Evolutionary conservation across 441 rosid genomes (phyloP).

Genomic region (Aleurites moluccanus): DNA sequence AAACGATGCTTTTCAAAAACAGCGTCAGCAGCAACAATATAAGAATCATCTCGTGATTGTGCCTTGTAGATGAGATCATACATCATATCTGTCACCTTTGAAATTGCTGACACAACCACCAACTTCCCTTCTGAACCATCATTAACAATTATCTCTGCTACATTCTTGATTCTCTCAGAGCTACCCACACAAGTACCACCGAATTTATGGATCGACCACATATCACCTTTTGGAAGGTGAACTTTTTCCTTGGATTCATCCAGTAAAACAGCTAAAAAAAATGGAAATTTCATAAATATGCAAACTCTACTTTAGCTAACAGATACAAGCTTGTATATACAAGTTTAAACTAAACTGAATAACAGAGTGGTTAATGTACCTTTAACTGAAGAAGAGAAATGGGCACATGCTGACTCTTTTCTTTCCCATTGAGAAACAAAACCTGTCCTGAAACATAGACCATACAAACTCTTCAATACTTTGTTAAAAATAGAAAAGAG

Average conservation of each 20-base stretch:
- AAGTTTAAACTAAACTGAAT: background rate
- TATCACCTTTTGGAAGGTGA: conserved; percentile 59
- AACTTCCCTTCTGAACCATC: conserved; percentile 77
- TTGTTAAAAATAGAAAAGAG: background rate
- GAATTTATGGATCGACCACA: conserved; percentile 95
- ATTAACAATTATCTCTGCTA: conserved; percentile 61
- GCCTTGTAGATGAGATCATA: conserved; percentile 81
- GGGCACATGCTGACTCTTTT: conserved; percentile 27
- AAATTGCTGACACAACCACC: conserved; percentile 95
- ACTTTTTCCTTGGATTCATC: conserved; percentile 53
- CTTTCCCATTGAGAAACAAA: conserved; percentile 24
- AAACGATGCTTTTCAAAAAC: conserved; percentile 77
- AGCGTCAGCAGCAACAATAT: conserved; percentile 63
- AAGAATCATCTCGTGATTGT: conserved; percentile 79
- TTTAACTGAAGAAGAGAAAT: conserved; percentile 42
- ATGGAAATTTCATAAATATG: background rate
- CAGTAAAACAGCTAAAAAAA: conserved; percentile 46
- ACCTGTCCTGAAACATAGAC: conserved; percentile 33
- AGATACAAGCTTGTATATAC: background rate
- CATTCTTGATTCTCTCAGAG: conserved; percentile 82
- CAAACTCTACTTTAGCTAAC: background rate
- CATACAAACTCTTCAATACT: background rate
- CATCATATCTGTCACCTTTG: conserved; percentile 97
- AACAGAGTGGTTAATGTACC: conserved; percentile 33
- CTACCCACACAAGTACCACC: conserved; percentile 97